Base-by-base conservation (phyloP, 2,329 filamentous ascomycete species). In the Aspergillus persii region DNA sequence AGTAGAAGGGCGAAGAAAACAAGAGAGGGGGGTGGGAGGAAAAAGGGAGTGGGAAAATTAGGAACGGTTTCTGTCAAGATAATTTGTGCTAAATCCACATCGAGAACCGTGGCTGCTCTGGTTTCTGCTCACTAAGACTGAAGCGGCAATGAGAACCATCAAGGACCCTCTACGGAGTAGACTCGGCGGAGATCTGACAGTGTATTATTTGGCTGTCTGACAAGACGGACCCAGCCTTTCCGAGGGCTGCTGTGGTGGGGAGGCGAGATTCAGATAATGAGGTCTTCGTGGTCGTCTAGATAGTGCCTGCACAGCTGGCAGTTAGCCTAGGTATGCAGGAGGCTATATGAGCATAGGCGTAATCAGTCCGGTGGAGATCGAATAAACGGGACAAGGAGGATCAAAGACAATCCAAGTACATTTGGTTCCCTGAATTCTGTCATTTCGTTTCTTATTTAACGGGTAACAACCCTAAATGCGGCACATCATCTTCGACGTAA, bases 31-130 rank as follows among this genome's bases (percentile, higher is more conserved):
- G 29, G 15, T 26, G 23, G 50, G 54, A 46, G 50, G 26, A 46
- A 27, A 39, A 29, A 48, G n/a, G 49, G 31, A 44, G 46, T 29
- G 51, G 52, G 57, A 46, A 31, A 58, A 58, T 11, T 18, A 48
- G 30, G 50, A 15, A 30, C n/a, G 30, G 31, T 27, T 12, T 23
- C 6, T 36, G 29, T 23, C 15, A 53, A 23, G 18, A 53, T 36
- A 9, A 53, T 27, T 47, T 26, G 18, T 47, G 44, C 44, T 47
- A 47, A 47, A 47, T 27, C 50, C 50, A 53, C 29, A 33, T 53
- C 31, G 15, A 47, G 53, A 44, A 7, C 31, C 27, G 26, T 26
- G 27, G 39, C 30, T 27, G 26, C 41, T 31, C n/a, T 33, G 18
- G 31, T 18, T 33, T 33, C 30, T 39, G 15, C 5, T 53, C 53